Conservation (phyloP, 1,284 basidiomycete species). For the Trichosporon faecale region DNA sequence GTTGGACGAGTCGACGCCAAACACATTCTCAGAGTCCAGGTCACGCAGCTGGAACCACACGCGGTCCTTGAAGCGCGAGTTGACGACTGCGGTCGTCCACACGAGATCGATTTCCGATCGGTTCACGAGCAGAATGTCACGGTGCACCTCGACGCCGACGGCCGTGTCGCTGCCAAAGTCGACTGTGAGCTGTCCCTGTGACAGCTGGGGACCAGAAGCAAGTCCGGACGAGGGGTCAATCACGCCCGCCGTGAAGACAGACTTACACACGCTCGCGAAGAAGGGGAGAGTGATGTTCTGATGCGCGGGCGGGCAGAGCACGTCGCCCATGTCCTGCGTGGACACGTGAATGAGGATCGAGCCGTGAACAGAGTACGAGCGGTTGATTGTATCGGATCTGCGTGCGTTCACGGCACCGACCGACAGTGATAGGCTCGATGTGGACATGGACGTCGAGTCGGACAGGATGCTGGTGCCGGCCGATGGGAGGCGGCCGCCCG, state of each 20-base stretch:
- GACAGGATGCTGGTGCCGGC: slow-evolving; percentile 19
- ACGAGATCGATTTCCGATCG: slow-evolving; percentile 49
- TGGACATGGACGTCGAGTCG: slow-evolving; percentile 9
- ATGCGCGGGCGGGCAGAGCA: slow-evolving; percentile 12
- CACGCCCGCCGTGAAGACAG: slow-evolving; percentile 43
- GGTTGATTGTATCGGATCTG: slow-evolving; percentile 40
- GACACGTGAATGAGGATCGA: slow-evolving; percentile 42
- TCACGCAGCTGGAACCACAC: slow-evolving; percentile 50
- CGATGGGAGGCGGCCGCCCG: slow-evolving; percentile 16
- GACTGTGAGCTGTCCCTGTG: slow-evolving; percentile 37
- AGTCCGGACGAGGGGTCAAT: slow-evolving; percentile 43
- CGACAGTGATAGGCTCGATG: slow-evolving; percentile 14
- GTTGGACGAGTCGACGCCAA: slow-evolving; percentile 43
- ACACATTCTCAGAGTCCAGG: slow-evolving; percentile 50
- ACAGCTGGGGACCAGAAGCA: slow-evolving; percentile 34
- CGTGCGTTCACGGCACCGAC: slow-evolving; percentile 18
- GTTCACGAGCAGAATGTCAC: slow-evolving; percentile 48
- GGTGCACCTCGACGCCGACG: slow-evolving; percentile 41
- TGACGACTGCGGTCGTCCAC: slow-evolving; percentile 44
- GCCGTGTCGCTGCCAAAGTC: slow-evolving; percentile 48
- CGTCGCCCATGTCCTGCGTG: slow-evolving; percentile 9
- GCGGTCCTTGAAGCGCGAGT: slow-evolving; percentile 39
- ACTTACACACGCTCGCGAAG: slow-evolving; percentile 48
- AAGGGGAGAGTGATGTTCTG: slow-evolving; percentile 43
- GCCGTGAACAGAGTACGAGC: slow-evolving; percentile 47